These are phyloP conservation scores for Septoria linicola DNA, from an alignment of 2,329 filamentous ascomycete genomes.

Conservation along the genomic window DNA sequence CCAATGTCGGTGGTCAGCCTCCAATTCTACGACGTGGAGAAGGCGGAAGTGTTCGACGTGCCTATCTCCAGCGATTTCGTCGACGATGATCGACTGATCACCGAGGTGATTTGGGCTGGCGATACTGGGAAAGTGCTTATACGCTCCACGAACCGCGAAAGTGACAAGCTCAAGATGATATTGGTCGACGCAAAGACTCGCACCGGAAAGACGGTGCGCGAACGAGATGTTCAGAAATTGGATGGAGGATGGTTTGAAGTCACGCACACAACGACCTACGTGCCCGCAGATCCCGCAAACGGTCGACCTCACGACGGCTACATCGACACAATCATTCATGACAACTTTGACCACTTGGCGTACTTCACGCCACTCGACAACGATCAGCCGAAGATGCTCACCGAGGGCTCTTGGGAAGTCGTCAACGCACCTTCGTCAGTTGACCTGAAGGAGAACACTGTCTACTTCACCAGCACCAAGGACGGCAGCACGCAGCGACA, in stretches of 20 bases:
- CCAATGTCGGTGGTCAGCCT: constrained; percentile 89
- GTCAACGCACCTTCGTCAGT: constrained; percentile 79
- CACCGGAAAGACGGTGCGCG: constrained; percentile 74
- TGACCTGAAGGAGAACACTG: constrained; percentile 78
- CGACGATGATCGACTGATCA: constrained; percentile 83
- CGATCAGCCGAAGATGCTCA: constrained; percentile 78
- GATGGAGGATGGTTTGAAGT: constrained; percentile 98
- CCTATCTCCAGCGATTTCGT: constrained; percentile 73
- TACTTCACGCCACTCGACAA: constrained; percentile 91
- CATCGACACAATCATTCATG: constrained; percentile 82
- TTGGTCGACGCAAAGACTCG: constrained; percentile 75
- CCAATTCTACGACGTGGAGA: constrained; percentile 80
- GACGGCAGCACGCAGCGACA: constrained; percentile 87
- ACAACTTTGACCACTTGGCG: constrained; percentile 85
- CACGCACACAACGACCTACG: constrained; percentile 77
- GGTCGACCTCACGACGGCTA: constrained; percentile 78
- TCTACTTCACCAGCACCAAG: constrained; percentile 88
- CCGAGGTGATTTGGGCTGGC: constrained; percentile 88
- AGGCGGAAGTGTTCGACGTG: constrained; percentile 76
- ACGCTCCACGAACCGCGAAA: constrained; percentile 91
- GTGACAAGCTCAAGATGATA: constrained; percentile 83
- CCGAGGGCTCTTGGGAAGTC: constrained; percentile 89
- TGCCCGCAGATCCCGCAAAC: constrained; percentile 77
- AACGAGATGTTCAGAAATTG: constrained; percentile 74
- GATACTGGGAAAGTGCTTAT: constrained; percentile 71